Evolutionary conservation across 768 basidiomycete genomes (phyloP).

Genomic region (Termitomyces bulborhizus): DNA sequence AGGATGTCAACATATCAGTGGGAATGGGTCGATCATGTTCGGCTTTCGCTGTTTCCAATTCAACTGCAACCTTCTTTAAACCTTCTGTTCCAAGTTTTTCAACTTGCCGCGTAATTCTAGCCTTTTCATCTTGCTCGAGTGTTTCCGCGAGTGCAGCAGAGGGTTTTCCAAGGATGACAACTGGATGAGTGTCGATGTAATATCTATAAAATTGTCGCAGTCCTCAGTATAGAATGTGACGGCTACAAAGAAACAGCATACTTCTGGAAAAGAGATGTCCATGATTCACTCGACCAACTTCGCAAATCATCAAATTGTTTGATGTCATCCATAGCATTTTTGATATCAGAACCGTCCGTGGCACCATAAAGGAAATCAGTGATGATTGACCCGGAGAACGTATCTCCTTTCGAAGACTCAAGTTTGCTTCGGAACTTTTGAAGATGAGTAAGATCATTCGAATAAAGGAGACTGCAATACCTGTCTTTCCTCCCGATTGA

Average conservation of each 20-base stretch:
- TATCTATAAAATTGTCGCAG: slow-evolving; percentile 46
- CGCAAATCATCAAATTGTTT: slow-evolving; percentile 61
- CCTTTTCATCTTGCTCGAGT: slow-evolving; percentile 77
- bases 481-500: slow-evolving; percentile 86
- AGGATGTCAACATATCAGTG: slow-evolving; percentile 67
- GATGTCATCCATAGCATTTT: slow-evolving; percentile 71
- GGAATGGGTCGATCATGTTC: slow-evolving; percentile 86
- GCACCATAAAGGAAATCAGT: slow-evolving; percentile 84
- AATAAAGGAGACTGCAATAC: slow-evolving; percentile 24
- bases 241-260: slow-evolving; percentile 21
- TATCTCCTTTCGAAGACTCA: slow-evolving; percentile 78
- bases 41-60: slow-evolving; percentile 76
- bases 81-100: slow-evolving; percentile 74
- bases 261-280: slow-evolving; percentile 74
- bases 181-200: slow-evolving; percentile 63
- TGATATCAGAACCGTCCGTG: slow-evolving; percentile 74
- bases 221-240: background rate
- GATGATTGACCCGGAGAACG: slow-evolving; percentile 70
- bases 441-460: background rate
- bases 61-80: slow-evolving; percentile 58
- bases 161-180: slow-evolving; percentile 83
- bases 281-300: slow-evolving; percentile 68
- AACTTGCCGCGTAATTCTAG: slow-evolving; percentile 65
- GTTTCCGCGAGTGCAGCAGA: slow-evolving; percentile 78
- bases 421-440: slow-evolving; percentile 72